Conservation (phyloP, 371 early-diverging fungal species). For the Apophysomyces ossiformis region DNA sequence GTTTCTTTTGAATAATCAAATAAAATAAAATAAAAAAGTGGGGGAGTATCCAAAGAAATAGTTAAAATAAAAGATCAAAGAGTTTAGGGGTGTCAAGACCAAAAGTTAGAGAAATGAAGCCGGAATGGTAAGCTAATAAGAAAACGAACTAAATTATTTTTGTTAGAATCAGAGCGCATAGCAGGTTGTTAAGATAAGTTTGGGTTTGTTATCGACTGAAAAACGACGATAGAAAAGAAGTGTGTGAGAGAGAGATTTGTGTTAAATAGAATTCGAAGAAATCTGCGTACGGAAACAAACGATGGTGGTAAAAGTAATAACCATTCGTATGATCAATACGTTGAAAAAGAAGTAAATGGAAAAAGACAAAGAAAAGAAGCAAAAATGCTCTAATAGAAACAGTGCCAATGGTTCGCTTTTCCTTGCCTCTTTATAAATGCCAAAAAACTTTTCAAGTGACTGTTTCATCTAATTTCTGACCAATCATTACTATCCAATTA, state of each 20-base stretch:
- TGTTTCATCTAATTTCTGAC: background rate
- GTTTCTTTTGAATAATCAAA: constrained; percentile 6
- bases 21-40: background rate
- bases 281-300: constrained; percentile 18
- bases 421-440: background rate
- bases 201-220: constrained; percentile 13
- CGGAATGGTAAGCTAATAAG: constrained; percentile 54
- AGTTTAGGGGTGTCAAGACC: constrained; percentile 47
- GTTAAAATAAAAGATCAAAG: constrained; percentile 9
- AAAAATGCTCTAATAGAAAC: background rate
- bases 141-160: constrained; percentile 45
- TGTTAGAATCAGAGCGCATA: constrained; percentile 44
- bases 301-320: constrained; percentile 25
- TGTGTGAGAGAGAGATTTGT: constrained; percentile 9
- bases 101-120: constrained; percentile 55
- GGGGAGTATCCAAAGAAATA: background rate
- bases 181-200: constrained; percentile 15
- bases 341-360: constrained; percentile 15
- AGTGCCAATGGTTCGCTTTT: background rate
- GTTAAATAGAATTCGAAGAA: constrained; percentile 27
- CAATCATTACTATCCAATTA: background rate
- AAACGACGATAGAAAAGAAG: constrained; percentile 15
- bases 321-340: constrained; percentile 29
- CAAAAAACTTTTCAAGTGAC: constrained; percentile 8
- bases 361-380: constrained; percentile 8